Evolutionary conservation across 192 early-diverging fungal genomes (phyloP), one percentile per base, ranked within the genome.

Genomic region (Mortierella hygrophila): DNA sequence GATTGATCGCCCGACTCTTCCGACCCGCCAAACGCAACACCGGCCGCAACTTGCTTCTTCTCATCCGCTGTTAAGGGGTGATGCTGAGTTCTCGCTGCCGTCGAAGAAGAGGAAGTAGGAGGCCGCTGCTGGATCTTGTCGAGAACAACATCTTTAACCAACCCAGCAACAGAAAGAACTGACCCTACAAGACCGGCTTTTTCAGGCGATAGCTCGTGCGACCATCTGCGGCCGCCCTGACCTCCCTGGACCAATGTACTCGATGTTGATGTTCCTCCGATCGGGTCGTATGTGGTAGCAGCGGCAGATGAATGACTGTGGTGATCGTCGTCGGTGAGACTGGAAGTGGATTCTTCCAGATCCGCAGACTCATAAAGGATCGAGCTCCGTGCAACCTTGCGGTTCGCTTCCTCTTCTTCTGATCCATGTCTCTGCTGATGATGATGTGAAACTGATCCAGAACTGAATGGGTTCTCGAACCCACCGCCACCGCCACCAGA

Each of bases 121-220:
- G 35, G 29, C 20, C 26, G 54, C 3, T 68, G 71, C 40, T 86
- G 75, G 8, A 86, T 77, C 72, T 86, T 86, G 79, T 86, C 84
- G 21, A 86, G 46, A 44, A 86, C 72, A 11, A 86, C 79, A 52
- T 86, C 84, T 35, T 86, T 86, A 26, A 86, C 26, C 15, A 86
- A 38, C 3, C 84, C 84, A 20, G 84, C 84, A 21, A 40, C 68
- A 26, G 77, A 70, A 20, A 86, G 10, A 6, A 76, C 75, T 0
- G 83, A 72, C 4, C 83, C 83, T 6, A 77, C 75, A 4, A 86
- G 46, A 29, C 84, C 84, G 10, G 84, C 84, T 40, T 86, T 86
- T 37, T 86, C 84, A 49, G 84, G 84, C 37, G 84, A 86, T 6
- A 86, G 65, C 44, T 86, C 84, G 32, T 86, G 84, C 2, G 84